A percentile compares a stretch with the other conserved stretches of the same genome.
These are phyloP conservation scores for Fusarium austroafricanum DNA, from an alignment of 2,329 filamentous ascomycete species.

Conservation along the genomic window DNA sequence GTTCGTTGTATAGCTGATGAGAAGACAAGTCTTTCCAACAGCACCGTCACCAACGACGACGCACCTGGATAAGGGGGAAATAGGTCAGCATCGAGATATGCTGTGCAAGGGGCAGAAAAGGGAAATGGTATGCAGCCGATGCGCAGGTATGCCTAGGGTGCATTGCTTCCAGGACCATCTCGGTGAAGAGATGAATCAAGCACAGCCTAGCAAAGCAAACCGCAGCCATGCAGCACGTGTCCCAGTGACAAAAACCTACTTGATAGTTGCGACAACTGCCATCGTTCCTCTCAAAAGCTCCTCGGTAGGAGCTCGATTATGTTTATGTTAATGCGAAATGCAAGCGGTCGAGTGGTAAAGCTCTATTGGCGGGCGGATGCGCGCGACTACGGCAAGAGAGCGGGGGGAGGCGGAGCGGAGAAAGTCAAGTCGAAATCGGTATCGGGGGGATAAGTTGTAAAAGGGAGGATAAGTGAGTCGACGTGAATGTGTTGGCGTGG, in stretches of 20 bases:
- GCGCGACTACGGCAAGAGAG: slow-evolving; percentile 40
- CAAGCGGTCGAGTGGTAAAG: slow-evolving; percentile 41
- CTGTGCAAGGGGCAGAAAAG: background rate
- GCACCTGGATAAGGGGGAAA: slow-evolving; percentile 70
- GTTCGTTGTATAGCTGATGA: slow-evolving; percentile 99
- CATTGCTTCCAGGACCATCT: slow-evolving; percentile 3
- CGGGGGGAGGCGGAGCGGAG: slow-evolving; percentile 32
- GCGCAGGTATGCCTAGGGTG: slow-evolving; percentile 23
- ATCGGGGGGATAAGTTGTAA: slow-evolving; percentile 4
- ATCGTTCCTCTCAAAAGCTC: slow-evolving; percentile 57
- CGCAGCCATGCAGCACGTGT: slow-evolving; percentile 18
- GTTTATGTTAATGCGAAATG: slow-evolving; percentile 34
- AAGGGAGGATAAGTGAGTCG: slow-evolving; percentile 7
- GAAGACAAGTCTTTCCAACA: slow-evolving; percentile 97
- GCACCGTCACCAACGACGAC: slow-evolving; percentile 99
- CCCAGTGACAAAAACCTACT: slow-evolving; percentile 58
- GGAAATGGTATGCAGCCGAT: slow-evolving; percentile 22
- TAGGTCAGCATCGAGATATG: slow-evolving; percentile 36
- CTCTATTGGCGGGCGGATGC: slow-evolving; percentile 41
- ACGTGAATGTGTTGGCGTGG: slow-evolving; percentile 10
- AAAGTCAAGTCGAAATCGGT: slow-evolving; percentile 21
- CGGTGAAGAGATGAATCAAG: slow-evolving; percentile 10
- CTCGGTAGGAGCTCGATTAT: slow-evolving; percentile 52
- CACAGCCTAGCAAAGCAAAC: background rate
- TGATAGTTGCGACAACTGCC: slow-evolving; percentile 74